Conservation (phyloP, 225 moss, liverwort and hornwort species). For the Straminergon stramineum region DNA sequence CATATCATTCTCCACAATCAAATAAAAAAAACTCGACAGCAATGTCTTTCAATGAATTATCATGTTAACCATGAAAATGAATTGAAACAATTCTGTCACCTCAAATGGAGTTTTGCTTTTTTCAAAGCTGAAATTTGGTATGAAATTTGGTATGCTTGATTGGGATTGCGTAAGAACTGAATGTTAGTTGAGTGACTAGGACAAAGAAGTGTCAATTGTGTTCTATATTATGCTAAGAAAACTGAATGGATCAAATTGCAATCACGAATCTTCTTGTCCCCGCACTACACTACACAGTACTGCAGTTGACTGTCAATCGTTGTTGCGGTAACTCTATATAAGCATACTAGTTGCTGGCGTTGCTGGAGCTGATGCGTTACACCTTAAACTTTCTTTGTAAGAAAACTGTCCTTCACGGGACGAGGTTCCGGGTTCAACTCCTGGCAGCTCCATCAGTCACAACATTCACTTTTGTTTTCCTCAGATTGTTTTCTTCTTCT, state of each 20-base stretch:
- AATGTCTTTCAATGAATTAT: too few relatives aligned
- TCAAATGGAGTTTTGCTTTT: too few relatives aligned
- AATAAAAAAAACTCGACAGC: too few relatives aligned
- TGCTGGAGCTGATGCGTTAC: not conserved
- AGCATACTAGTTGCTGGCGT: accelerated
- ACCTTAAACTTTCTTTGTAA: not conserved
- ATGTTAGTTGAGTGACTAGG: not conserved
- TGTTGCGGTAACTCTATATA: not conserved
- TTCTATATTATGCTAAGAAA: not conserved
- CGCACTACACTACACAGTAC: too few relatives aligned
- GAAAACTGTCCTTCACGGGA: not conserved
- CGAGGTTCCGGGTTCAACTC: not conserved
- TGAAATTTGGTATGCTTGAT: not conserved
- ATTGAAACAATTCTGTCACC: too few relatives aligned
- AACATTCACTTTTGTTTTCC: not conserved
- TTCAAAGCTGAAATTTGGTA: too few relatives aligned
- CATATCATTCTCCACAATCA: too few relatives aligned
- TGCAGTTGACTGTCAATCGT: too few relatives aligned
- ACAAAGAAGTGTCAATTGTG: not conserved
- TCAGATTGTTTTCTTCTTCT: not conserved
- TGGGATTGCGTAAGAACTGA: not conserved
- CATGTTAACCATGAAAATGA: too few relatives aligned
- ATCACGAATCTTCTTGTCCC: too few relatives aligned
- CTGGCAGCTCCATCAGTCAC: not conserved
- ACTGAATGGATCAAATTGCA: too few relatives aligned